phyloP scores from a whole-genome alignment of 129 eudicot genomes.

The Sambucus nigra region DNA sequence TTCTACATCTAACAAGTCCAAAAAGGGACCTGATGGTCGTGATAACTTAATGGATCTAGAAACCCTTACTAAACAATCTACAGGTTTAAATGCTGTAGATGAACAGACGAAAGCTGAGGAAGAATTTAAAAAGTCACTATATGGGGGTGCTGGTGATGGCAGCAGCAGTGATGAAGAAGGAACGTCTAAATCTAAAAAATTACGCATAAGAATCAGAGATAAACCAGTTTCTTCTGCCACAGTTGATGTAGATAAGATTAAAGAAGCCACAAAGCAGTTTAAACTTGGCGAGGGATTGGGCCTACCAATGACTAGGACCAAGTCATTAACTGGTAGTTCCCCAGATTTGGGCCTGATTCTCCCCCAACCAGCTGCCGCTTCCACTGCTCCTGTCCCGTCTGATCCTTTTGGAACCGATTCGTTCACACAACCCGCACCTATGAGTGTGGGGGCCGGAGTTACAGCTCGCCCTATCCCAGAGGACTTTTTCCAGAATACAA shows the following conservation, averaged over 20 bases:
- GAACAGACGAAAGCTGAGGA: slow-evolving; percentile 91
- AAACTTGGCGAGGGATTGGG: slow-evolving; percentile 56
- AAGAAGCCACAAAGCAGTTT: slow-evolving; percentile 93
- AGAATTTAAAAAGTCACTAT: slow-evolving; percentile 70
- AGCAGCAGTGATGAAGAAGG: slow-evolving; percentile 96
- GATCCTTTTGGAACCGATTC: slow-evolving; percentile 67
- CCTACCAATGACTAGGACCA: slow-evolving; percentile 68
- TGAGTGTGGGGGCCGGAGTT: slow-evolving; percentile 53
- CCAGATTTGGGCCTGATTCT: slow-evolving; percentile 47
- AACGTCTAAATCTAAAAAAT: slow-evolving; percentile 60
- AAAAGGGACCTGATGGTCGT: slow-evolving; percentile 28
- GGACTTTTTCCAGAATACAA: slow-evolving; percentile 94
- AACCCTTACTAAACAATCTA: slow-evolving; percentile 46
- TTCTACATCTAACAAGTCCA: slow-evolving; percentile 31
- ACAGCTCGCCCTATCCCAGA: slow-evolving; percentile 87
- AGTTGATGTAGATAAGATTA: slow-evolving; percentile 81
- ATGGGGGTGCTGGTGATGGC: slow-evolving; percentile 67
- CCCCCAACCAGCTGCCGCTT: slow-evolving; percentile 43
- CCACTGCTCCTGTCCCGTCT: slow-evolving; percentile 29
- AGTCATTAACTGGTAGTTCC: slow-evolving; percentile 60
- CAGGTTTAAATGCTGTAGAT: slow-evolving; percentile 39
- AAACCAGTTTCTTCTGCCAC: slow-evolving; percentile 69
- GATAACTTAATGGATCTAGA: slow-evolving; percentile 76
- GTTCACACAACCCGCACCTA: slow-evolving; percentile 40
- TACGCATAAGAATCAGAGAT: slow-evolving; percentile 61